Evolutionary conservation across 352 stramenopile genomes (phyloP).

Genomic region (Pythium graminicola): DNA sequence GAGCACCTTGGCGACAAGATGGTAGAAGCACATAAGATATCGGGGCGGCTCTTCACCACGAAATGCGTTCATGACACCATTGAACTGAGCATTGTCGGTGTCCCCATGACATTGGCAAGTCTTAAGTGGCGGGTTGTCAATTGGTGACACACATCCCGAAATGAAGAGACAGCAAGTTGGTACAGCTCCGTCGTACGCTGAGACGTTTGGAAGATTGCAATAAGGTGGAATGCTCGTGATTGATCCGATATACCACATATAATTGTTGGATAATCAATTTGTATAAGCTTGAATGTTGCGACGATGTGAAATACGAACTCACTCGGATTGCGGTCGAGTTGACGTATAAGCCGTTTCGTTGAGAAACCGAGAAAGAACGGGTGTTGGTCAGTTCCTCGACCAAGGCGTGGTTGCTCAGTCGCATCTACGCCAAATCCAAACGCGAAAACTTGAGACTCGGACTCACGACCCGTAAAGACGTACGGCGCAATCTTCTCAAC

Average conservation of each 20-base stretch:
- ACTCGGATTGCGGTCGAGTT: not conserved
- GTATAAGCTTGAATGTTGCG: conserved; percentile 11
- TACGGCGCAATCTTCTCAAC: not conserved
- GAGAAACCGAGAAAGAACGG: conserved; percentile 12
- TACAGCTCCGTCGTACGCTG: conserved; percentile 5
- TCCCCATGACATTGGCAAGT: conserved; percentile 14
- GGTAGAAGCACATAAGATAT: conserved; percentile 23
- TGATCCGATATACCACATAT: conserved; percentile 7
- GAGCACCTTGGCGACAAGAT: conserved; percentile 18
- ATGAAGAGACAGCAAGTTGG: not conserved
- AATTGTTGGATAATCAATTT: conserved; percentile 5
- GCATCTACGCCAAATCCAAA: conserved; percentile 2
- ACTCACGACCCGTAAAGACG: not conserved
- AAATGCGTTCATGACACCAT: conserved; percentile 4
- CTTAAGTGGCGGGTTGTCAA: not conserved
- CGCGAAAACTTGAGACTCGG: not conserved
- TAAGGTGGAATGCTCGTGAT: conserved; percentile 3
- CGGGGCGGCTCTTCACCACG: not conserved
- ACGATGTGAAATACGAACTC: conserved; percentile 8
- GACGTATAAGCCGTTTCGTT: conserved; percentile 1
- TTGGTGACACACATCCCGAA: not conserved
- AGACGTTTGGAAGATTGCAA: conserved; percentile 4
- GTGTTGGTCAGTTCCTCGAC: conserved; percentile 2
- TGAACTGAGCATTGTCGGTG: conserved; percentile 18
- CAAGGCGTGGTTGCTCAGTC: not conserved